Conservation (phyloP, 257 asterid species). For the Solanum ossicruentum region DNA sequence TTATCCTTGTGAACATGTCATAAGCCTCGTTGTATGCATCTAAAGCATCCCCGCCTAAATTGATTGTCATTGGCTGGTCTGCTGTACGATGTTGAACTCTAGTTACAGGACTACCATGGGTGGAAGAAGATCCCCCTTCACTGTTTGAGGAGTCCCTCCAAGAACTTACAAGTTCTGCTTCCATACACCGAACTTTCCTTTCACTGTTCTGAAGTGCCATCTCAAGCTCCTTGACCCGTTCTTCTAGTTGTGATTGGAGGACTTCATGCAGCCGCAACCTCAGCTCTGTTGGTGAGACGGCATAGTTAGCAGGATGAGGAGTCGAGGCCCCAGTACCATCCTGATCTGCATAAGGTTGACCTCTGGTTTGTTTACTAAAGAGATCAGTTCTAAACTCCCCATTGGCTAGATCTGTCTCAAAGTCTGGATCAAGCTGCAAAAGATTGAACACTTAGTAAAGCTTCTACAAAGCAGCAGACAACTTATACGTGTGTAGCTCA, state of each 20-base stretch:
- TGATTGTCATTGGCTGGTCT: constrained; percentile 48
- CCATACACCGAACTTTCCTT: constrained; percentile 24
- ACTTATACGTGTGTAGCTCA: not conserved
- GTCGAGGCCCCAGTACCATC: constrained; percentile 43
- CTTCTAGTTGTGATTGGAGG: constrained; percentile 66
- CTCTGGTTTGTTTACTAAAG: constrained; percentile 12
- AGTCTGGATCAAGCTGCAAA: constrained; percentile 52
- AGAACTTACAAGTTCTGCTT: constrained; percentile 14
- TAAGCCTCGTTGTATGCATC: constrained; percentile 45
- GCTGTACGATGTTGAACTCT: not conserved
- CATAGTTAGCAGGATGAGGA: constrained; percentile 34
- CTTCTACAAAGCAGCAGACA: not conserved
- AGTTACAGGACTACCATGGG: constrained; percentile 26
- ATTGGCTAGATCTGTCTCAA: constrained; percentile 23
- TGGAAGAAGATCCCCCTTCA: constrained; percentile 18
- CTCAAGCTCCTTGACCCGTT: constrained; percentile 70
- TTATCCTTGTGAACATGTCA: constrained; percentile 31
- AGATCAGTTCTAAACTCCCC: constrained; percentile 41
- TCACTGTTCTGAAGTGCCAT: constrained; percentile 53
- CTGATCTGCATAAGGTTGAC: constrained; percentile 26
- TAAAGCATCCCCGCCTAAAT: constrained; percentile 53
- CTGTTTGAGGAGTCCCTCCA: constrained; percentile 20
- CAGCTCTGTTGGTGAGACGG: constrained; percentile 75
- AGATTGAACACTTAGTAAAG: not conserved
- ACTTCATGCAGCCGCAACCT: constrained; percentile 73